These are phyloP conservation scores for Neofusicoccum kwambonambiense DNA, from an alignment of 2,329 filamentous ascomycete species.

Conservation along the genomic window DNA sequence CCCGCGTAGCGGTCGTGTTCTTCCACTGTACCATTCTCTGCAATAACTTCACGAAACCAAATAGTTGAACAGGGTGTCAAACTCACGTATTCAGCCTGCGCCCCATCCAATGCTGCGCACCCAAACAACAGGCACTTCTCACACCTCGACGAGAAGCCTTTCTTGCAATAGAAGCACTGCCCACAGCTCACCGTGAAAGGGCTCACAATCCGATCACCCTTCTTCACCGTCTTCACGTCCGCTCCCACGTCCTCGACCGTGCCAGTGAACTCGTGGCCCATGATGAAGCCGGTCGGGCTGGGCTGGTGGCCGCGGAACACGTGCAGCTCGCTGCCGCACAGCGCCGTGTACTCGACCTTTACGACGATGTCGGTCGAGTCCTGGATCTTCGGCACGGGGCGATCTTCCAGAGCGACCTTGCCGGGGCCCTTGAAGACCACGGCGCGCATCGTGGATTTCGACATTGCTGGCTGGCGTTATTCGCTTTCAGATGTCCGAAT, in stretches of 20 bases:
- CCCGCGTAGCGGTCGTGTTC: no score
- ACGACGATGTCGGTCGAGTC: constrained; percentile 75
- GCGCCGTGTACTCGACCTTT: constrained; percentile 76
- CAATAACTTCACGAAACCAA: background rate
- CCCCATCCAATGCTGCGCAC: constrained; percentile 66
- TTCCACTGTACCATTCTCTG: background rate
- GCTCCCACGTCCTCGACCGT: constrained; percentile 66
- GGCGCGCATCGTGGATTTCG: constrained; percentile 69
- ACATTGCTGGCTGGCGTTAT: background rate
- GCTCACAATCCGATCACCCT: constrained; percentile 76
- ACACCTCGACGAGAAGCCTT: constrained; percentile 75
- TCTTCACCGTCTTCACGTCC: constrained; percentile 64
- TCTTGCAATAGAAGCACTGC: constrained; percentile 81
- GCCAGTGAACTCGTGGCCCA: constrained; percentile 88
- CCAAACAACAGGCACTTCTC: constrained; percentile 70
- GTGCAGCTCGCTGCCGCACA: constrained; percentile 89
- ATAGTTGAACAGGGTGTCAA: background rate
- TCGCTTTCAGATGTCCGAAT: no score
- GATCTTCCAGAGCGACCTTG: constrained; percentile 73
- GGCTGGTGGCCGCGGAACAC: constrained; percentile 80
- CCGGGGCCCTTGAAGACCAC: constrained; percentile 81
- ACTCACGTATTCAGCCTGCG: constrained; percentile 72
- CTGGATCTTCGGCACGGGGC: constrained; percentile 73
- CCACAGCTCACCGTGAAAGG: constrained; percentile 68
- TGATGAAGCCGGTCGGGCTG: constrained; percentile 62